phyloP scores from a whole-genome alignment of 2,329 filamentous ascomycete genomes.

The Paradendryphiella salina region DNA sequence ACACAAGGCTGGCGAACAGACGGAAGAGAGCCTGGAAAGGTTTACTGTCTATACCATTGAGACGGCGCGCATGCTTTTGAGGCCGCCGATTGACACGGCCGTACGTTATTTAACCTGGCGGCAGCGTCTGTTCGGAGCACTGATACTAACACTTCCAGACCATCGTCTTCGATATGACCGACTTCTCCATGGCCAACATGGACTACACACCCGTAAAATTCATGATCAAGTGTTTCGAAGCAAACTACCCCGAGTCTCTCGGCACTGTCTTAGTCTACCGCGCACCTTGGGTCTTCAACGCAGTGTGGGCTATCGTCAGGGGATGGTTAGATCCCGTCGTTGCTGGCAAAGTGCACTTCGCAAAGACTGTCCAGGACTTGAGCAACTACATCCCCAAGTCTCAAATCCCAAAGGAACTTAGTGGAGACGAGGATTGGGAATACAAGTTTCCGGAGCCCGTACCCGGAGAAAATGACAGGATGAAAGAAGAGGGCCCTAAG shows the following conservation, averaged over 20 bases:
- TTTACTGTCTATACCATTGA: slow-evolving; percentile 96
- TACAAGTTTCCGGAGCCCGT: slow-evolving; percentile 81
- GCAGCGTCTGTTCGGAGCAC: background rate
- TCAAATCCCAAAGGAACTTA: slow-evolving; percentile 79
- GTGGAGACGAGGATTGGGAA: slow-evolving; percentile 81
- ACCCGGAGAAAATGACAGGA: slow-evolving; percentile 72
- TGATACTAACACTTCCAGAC: slow-evolving; percentile 59
- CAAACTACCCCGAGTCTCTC: slow-evolving; percentile 93
- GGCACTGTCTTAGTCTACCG: slow-evolving; percentile 93
- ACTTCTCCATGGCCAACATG: slow-evolving; percentile 95
- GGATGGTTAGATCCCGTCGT: slow-evolving; percentile 98
- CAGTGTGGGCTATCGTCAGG: slow-evolving; percentile 94
- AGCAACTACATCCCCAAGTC: slow-evolving; percentile 71
- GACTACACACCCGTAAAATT: slow-evolving; percentile 97
- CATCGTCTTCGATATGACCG: slow-evolving; percentile 93
- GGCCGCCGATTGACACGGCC: slow-evolving; percentile 83
- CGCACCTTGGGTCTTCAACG: slow-evolving; percentile 95
- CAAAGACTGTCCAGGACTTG: slow-evolving; percentile 77
- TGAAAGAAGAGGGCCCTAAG: slow-evolving; percentile 65
- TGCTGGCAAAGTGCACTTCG: slow-evolving; percentile 91
- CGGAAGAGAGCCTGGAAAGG: slow-evolving; percentile 76
- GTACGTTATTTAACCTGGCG: slow-evolving; percentile 58
- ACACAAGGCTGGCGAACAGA: slow-evolving; percentile 81
- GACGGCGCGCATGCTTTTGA: slow-evolving; percentile 81
- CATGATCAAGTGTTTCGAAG: slow-evolving; percentile 99